Base-by-base conservation (phyloP, 495 filamentous ascomycete genomes). In the Daldinia concentrica region DNA sequence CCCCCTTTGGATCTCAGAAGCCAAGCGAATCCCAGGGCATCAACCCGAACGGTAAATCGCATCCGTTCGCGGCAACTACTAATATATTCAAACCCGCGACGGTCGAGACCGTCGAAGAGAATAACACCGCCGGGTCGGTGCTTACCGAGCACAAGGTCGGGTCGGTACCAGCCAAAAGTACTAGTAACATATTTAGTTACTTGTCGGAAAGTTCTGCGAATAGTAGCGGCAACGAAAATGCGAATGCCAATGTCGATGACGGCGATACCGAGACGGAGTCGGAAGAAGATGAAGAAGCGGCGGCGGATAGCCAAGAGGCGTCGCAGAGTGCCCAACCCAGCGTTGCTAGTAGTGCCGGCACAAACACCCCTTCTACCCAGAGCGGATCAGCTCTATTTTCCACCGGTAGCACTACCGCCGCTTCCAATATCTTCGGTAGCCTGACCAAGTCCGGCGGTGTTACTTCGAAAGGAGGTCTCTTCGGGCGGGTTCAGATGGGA, bases 101-200 rank as follows among this genome's bases (percentile, higher is more conserved):
- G 8, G 54, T 54, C 2, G 69, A 74, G 32, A 41, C 52, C 1
- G 45, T 45, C 8, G 39, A 60, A 22, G 59, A 50, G n/a, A 36
- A 24, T 29, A 51, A 14, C 6, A 57, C 45, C 0, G 29, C 63
- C 2, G 39, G 61, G 5, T 77, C 76, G 6, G 66, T 76, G 12
- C 61, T 77, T 17, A 54, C 58, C 8, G 52, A 4, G 6, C 60
- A 66, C 26, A 66, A 73, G 55, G n/a, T 63, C 41, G 71, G 56
- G 5, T 66, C 68, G 29, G 55, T 55, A 14, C 70, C 64, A 30
- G 62, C 64, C 12, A 71, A 65, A 3, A 77, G 43, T 30, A 66
- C 37, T 11, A 43, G 77, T 39, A 91, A 90, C 66, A 89, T 90
- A 26, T 91, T 91, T 63, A 84, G 88, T 57, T 85, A 90, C 63